A percentile compares a stretch with the other conserved stretches of the same genome.
Evolutionary conservation across 345 rosid genomes (phyloP).

Genomic region (Rhodamnia argentea): DNA sequence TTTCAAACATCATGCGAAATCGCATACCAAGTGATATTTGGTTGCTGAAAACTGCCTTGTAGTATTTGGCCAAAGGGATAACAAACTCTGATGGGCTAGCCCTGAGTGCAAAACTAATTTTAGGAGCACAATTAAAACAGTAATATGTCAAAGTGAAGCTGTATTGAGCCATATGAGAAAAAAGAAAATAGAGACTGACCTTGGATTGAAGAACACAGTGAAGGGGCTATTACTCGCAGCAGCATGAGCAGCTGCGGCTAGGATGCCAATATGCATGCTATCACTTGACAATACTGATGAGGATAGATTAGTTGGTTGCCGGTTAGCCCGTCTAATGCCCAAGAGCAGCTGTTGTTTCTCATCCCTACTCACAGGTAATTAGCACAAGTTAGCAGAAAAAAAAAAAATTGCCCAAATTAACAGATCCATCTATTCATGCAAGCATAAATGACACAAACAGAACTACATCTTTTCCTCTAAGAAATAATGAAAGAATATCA

Average conservation of each 20-base stretch:
- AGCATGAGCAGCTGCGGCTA: slow-evolving; percentile 99
- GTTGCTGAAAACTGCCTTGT: slow-evolving; percentile 60
- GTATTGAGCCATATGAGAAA: not conserved
- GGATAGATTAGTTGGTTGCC: slow-evolving; percentile 77
- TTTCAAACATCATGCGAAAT: slow-evolving; percentile 95
- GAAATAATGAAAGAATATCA: not conserved
- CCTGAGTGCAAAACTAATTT: slow-evolving; percentile 17
- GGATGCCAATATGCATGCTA: slow-evolving; percentile 95
- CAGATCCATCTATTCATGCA: not conserved
- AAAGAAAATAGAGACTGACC: slow-evolving; percentile 20
- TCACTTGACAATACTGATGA: slow-evolving; percentile 93
- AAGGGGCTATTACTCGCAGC: slow-evolving; percentile 92
- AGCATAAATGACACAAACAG: not conserved
- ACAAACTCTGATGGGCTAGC: slow-evolving; percentile 95
- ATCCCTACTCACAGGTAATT: slow-evolving; percentile 42
- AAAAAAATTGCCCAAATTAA: not conserved
- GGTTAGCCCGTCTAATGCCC: slow-evolving; percentile 75
- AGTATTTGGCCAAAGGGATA: slow-evolving; percentile 86
- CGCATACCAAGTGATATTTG: slow-evolving; percentile 92
- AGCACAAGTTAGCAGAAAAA: not conserved
- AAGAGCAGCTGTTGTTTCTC: slow-evolving; percentile 78
- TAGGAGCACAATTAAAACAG: not conserved
- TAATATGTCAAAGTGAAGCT: not conserved
- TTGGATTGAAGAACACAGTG: slow-evolving; percentile 83
- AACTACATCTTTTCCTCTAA: not conserved